phyloP scores from a whole-genome alignment of 2,329 filamentous ascomycete genomes.

The Torrubiella hemipterigena region DNA sequence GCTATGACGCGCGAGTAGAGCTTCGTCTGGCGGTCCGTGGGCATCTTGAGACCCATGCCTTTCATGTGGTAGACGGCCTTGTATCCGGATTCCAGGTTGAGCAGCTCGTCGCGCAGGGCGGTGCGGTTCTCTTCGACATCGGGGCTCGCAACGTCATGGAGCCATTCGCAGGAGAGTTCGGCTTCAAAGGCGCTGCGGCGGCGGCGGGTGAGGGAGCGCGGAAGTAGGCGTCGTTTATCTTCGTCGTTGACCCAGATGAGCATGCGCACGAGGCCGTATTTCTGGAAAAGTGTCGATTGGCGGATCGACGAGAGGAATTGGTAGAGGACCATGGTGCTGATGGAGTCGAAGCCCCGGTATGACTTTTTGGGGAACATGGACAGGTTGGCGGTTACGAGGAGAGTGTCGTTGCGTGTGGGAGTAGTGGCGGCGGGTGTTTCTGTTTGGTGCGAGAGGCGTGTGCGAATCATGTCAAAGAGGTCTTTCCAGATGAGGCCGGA shows the following conservation, averaged over 20 bases:
- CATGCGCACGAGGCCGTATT: slow-evolving; percentile 69
- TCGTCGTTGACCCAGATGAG: slow-evolving; percentile 58
- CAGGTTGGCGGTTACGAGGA: slow-evolving; percentile 64
- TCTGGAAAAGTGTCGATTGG: slow-evolving; percentile 50
- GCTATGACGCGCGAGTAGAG: slow-evolving; percentile 12
- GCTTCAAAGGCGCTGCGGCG: slow-evolving; percentile 44
- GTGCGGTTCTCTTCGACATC: slow-evolving; percentile 18
- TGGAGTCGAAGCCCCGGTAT: slow-evolving; percentile 41
- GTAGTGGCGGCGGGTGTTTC: slow-evolving; percentile 22
- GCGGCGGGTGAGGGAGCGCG: slow-evolving; percentile 43
- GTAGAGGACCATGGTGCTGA: slow-evolving; percentile 45
- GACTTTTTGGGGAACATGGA: slow-evolving; percentile 36
- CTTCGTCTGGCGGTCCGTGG: slow-evolving; percentile 28
- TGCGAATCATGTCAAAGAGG: slow-evolving; percentile 37
- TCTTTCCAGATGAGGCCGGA: slow-evolving; percentile 50
- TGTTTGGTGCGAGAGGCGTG: slow-evolving; percentile 43
- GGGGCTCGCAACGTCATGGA: slow-evolving; percentile 43
- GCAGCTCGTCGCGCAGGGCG: slow-evolving; percentile 29
- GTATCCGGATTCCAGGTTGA: slow-evolving; percentile 34
- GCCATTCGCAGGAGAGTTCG: slow-evolving; percentile 47
- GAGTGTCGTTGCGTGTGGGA: slow-evolving; percentile 51
- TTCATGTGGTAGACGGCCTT: slow-evolving; percentile 34
- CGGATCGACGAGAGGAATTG: slow-evolving; percentile 51
- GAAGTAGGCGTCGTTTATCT: slow-evolving; percentile 48
- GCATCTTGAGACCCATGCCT: slow-evolving; percentile 26